Evolutionary conservation across 2,329 filamentous ascomycete genomes (phyloP), one percentile per base, ranked within the genome.

Genomic region (Aureobasidium sp.): DNA sequence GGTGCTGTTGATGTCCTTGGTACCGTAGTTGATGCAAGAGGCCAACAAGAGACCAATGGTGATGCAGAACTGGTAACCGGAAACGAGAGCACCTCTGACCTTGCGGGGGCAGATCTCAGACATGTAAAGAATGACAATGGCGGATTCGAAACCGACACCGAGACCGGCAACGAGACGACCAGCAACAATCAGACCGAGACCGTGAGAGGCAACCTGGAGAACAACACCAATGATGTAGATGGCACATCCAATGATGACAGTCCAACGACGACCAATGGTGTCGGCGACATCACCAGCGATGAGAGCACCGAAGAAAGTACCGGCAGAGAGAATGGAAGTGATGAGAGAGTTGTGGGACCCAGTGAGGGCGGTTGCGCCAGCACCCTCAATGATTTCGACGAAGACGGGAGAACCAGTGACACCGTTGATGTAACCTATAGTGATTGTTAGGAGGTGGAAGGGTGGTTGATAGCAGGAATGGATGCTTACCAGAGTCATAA

Each of bases 71-170:
- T 92, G 89, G 78, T 92, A 92, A 5, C 87, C 88, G 1, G 87
- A 84, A n/a, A 93, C 89, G 55, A 92, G 82, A 61, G 88, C 86
- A 70, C 89, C 89, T 70, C 89, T 85, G 66, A 94, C 86, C 74
- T 89, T 89, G 75, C 80, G 82, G 64, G 86, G 86, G 65, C 78
- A 77, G 71, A 92, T 90, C 77, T 92, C 90, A 53, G 87, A 90
- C 89, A 94, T 93, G 83, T 94, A 92, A 64, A 91, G 80, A 71
- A 91, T 90, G 74, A 91, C 85, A 69, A 91, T 85, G 69, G 89
- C 87, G 9, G 87, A 90, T 67, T 89, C 87, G 72, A 91, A 91
- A 71, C 89, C 89, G 68, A 91, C 88, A 80, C 89, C 89, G 61
- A 91, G 73, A 73, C 89, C 89, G 51, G 88, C 86, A 68, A 93